Conservation (phyloP, 805 yeast species). For the Jamesozyma rosinii region DNA sequence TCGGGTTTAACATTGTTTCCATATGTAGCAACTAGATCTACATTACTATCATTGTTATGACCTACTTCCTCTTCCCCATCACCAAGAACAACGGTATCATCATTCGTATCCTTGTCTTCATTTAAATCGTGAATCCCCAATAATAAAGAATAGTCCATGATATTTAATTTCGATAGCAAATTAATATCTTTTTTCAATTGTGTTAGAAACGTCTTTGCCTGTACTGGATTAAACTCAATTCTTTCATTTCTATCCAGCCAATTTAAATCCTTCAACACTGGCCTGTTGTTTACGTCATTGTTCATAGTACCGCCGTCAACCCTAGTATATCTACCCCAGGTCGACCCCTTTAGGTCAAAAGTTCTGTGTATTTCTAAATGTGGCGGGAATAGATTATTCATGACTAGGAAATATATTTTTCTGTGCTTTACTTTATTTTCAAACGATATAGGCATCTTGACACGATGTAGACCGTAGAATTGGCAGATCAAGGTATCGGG, state of each 20-base stretch:
- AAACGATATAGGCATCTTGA: conserved; percentile 66
- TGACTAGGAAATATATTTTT: conserved; percentile 85
- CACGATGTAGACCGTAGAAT: conserved; percentile 89
- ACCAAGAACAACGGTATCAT: neutral
- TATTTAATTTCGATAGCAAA: conserved; percentile 63
- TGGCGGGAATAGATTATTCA: conserved; percentile 96
- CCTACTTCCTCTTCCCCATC: neutral
- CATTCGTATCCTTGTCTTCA: conserved; percentile 6
- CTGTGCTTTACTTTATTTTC: conserved; percentile 37
- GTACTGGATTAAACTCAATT: conserved; percentile 69
- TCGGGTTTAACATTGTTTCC: neutral
- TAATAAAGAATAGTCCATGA: conserved; percentile 90
- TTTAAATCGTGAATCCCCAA: conserved; percentile 78
- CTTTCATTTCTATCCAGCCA: conserved; percentile 63
- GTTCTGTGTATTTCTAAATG: conserved; percentile 75
- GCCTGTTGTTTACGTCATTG: conserved; percentile 20
- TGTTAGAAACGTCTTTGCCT: conserved; percentile 46
- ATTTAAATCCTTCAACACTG: conserved; percentile 77
- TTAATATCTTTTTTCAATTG: conserved; percentile 72
- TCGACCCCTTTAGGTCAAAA: conserved; percentile 88
- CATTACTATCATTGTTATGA: neutral
- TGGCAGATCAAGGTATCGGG: conserved; percentile 87
- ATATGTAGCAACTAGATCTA: neutral
- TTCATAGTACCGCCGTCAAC: conserved; percentile 19
- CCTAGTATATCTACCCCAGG: conserved; percentile 64